phyloP scores from a whole-genome alignment of 352 stramenopile genomes.

The Globisporangium heterothallicum region DNA sequence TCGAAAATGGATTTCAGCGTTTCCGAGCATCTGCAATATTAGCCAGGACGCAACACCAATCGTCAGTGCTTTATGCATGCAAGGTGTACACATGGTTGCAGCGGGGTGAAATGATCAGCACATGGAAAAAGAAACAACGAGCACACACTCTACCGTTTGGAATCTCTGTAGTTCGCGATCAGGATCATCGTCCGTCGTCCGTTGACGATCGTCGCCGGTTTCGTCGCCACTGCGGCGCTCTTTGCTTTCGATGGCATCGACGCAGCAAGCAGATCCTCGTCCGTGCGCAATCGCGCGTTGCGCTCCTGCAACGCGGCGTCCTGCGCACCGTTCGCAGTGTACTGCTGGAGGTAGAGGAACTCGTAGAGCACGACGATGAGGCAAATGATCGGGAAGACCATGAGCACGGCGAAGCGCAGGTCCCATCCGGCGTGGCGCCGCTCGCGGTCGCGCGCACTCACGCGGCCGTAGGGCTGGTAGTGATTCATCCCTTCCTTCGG shows the following conservation, averaged over 20 bases:
- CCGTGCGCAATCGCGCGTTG: slow-evolving; percentile 21
- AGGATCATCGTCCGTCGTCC: slow-evolving; percentile 71
- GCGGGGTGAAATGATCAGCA: too few relatives aligned
- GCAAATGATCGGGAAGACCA: slow-evolving; percentile 63
- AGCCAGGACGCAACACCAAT: too few relatives aligned
- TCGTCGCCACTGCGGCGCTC: not conserved
- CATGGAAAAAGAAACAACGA: not conserved
- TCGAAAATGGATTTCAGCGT: slow-evolving; percentile 78
- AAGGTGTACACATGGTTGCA: not conserved
- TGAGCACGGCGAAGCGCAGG: slow-evolving; percentile 51
- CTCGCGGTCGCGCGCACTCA: slow-evolving; percentile 39
- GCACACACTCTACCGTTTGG: slow-evolving; percentile 28
- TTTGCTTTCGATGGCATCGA: slow-evolving; percentile 12
- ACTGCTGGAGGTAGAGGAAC: slow-evolving; percentile 74
- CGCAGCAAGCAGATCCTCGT: slow-evolving; percentile 15
- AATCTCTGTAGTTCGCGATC: slow-evolving; percentile 82
- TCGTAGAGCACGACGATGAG: slow-evolving; percentile 76
- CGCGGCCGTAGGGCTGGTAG: slow-evolving; percentile 44
- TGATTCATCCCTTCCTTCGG: slow-evolving; percentile 8
- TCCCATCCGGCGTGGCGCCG: slow-evolving; percentile 37
- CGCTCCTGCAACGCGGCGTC: slow-evolving; percentile 23
- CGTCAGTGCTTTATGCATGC: too few relatives aligned
- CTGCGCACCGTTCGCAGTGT: slow-evolving; percentile 31
- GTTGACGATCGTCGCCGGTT: slow-evolving; percentile 38
- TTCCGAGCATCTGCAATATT: slow-evolving; percentile 58